These are phyloP conservation scores for Clonostachys rhizophaga DNA, from an alignment of 2,329 filamentous ascomycete genomes.

Conservation along the genomic window DNA sequence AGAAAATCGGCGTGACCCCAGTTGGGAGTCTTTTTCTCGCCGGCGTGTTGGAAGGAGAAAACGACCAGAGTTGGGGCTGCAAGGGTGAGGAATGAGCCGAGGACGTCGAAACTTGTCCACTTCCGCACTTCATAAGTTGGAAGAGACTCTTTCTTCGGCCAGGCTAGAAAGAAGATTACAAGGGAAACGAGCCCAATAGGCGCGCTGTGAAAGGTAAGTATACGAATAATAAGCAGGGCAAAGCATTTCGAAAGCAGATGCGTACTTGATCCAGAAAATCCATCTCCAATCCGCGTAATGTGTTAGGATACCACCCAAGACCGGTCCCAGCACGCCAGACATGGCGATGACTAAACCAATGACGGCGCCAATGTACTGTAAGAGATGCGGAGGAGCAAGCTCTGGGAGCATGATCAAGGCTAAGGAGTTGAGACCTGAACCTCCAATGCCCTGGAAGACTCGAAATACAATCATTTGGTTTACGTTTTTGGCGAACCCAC, in stretches of 20 bases:
- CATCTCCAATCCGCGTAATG: constrained; percentile 45
- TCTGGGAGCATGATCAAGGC: constrained; percentile 52
- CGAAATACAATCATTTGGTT: constrained; percentile 43
- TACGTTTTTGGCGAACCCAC: constrained; percentile 27
- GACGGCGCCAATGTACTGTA: constrained; percentile 36
- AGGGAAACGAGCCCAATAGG: constrained; percentile 43
- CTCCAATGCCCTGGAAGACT: constrained; percentile 45
- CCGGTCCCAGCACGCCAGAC: constrained; percentile 44
- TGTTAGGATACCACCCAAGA: constrained; percentile 46
- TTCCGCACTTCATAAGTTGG: constrained; percentile 27
- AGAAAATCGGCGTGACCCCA: constrained; percentile 36
- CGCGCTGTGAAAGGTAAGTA: too few species aligned
- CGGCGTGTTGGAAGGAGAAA: constrained; percentile 51
- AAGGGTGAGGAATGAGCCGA: constrained; percentile 49
- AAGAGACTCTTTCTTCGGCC: constrained; percentile 39
- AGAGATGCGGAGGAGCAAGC: constrained; percentile 31
- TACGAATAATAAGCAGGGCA: constrained; percentile 25
- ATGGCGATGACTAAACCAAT: constrained; percentile 43
- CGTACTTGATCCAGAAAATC: constrained; percentile 57
- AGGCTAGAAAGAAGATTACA: constrained; percentile 39
- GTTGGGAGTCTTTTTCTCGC: constrained; percentile 19
- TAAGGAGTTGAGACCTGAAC: constrained; percentile 50
- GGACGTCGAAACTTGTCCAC: constrained; percentile 47
- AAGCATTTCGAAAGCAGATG: constrained; percentile 7
- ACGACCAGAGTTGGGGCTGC: constrained; percentile 49